phyloP scores from a whole-genome alignment of 2,329 filamentous ascomycete genomes.

The Lasiodiplodia citricola region DNA sequence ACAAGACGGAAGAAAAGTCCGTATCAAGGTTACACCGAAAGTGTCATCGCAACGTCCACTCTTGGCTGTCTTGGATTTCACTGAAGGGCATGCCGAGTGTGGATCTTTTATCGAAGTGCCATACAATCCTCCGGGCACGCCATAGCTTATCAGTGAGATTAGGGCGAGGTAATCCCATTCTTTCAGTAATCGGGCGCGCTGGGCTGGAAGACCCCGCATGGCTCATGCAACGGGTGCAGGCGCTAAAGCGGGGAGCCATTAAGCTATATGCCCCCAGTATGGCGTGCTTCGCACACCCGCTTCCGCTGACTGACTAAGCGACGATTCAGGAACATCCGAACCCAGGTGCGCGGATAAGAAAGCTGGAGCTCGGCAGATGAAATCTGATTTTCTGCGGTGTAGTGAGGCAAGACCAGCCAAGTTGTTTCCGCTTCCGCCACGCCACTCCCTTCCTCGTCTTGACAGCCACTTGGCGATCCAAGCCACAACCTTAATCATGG shows the following conservation, averaged over 20 bases:
- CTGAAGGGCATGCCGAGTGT: not conserved
- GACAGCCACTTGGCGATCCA: conserved; percentile 4
- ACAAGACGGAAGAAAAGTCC: conserved; percentile 2
- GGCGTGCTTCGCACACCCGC: conserved; percentile 15
- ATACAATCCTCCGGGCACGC: conserved; percentile 6
- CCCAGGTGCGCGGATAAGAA: not conserved
- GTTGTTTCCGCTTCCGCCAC: not conserved
- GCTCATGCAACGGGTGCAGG: not conserved
- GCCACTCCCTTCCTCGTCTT: not conserved
- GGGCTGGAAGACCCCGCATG: not conserved
- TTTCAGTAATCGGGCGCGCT: not conserved
- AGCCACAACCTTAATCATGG: conserved; percentile 9
- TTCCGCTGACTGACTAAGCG: conserved; percentile 23
- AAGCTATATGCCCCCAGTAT: conserved; percentile 19
- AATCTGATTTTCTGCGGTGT: not conserved
- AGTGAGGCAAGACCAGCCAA: not conserved
- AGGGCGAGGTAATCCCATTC: not conserved
- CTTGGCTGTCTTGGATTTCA: not conserved
- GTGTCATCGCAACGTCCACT: not conserved
- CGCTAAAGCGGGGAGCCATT: conserved; percentile 20
- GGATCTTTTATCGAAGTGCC: not conserved
- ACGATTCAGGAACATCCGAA: conserved; percentile 6
- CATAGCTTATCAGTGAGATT: conserved; percentile 10
- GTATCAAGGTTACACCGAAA: conserved; percentile 8
- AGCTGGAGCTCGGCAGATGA: not conserved